Evolutionary conservation across 345 rosid genomes (phyloP), one percentile per base, ranked within the genome.

Genomic region (Schrenkiella parvula): DNA sequence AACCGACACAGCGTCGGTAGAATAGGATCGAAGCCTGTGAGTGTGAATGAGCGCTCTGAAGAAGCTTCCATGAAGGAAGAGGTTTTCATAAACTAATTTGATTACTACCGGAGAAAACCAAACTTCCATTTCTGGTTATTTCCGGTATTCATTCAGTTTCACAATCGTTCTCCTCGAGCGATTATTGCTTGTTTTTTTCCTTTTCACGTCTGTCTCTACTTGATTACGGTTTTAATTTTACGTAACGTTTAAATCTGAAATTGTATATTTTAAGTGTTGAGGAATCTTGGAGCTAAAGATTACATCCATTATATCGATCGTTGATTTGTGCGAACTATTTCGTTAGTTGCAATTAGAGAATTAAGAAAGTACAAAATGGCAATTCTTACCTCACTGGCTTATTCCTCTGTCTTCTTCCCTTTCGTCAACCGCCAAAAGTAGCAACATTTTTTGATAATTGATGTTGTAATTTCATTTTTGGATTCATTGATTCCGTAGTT

Each of bases 1-100:
- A 80, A 82, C 60, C 89, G 91, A 60, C 89, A 81, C 75, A 91
- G 91, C 72, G 54, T 83, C 1, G 87, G 88, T 67, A 43, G 15
- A 42, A 32, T 46, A 68, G 54, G 13, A 13, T 19, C 32, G 34
- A 56, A 69, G 46, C 46, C 34, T 55, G 39, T 52, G 61, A 66
- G 4, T 57, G 35, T 44, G 56, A 57, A n/a, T 34, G 44, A 57
- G 34, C 8, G 41, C 29, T 53, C 48, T 11, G 48, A 66, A 63
- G 64, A 51, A 31, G 25, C 39, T 47, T 47, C 74, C 39, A 25
- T 17, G 21, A 61, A 55, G 41, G 42, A 47, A 59, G 66, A 6
- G 5, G 48, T 15, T 58, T 11, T 2, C 28, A 46, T 35, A 35
- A 44, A 12, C 71, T 54, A 44, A 64, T 34, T 7, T 21, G 23